Percentiles rank a stretch among this genome's conserved stretches.
Conservation (phyloP, 192 early-diverging fungal species). For the Coemansia sp. region DNA sequence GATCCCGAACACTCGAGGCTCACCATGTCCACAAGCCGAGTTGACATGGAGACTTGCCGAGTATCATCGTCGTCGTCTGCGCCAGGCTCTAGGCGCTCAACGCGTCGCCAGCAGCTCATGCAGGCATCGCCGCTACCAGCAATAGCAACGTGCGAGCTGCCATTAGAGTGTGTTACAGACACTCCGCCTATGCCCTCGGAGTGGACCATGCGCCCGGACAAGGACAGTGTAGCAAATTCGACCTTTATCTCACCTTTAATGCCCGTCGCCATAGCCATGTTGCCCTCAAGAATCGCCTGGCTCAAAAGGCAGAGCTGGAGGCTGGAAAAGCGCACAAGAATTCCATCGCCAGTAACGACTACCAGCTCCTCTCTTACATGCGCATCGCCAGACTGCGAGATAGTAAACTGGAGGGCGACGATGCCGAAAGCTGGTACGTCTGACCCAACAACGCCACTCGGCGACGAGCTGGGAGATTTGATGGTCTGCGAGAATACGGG, state of each 20-base stretch:
- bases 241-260: constrained; percentile 23
- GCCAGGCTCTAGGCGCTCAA: background rate
- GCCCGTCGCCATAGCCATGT: constrained; percentile 22
- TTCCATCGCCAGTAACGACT: constrained; percentile 9
- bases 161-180: constrained; percentile 11
- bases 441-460: background rate
- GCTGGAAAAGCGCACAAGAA: constrained; percentile 30
- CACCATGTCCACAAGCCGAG: constrained; percentile 25
- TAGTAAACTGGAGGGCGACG: constrained; percentile 19
- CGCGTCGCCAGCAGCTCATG: constrained; percentile 40
- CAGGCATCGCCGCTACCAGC: constrained; percentile 23
- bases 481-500: constrained; percentile 32
- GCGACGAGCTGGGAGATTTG: background rate
- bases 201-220: constrained; percentile 5
- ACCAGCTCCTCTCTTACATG: constrained; percentile 29
- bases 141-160: constrained; percentile 14
- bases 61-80: background rate
- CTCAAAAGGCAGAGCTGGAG: constrained; percentile 20
- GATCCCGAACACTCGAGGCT: constrained; percentile 19
- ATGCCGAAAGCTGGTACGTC: background rate
- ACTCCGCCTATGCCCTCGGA: constrained; percentile 11
- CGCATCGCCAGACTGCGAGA: background rate
- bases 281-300: constrained; percentile 22
- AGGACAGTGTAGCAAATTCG: constrained; percentile 12
- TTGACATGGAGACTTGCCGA: background rate